Conservation (phyloP, 495 filamentous ascomycete genomes). For the Daldinia bambusicola region DNA sequence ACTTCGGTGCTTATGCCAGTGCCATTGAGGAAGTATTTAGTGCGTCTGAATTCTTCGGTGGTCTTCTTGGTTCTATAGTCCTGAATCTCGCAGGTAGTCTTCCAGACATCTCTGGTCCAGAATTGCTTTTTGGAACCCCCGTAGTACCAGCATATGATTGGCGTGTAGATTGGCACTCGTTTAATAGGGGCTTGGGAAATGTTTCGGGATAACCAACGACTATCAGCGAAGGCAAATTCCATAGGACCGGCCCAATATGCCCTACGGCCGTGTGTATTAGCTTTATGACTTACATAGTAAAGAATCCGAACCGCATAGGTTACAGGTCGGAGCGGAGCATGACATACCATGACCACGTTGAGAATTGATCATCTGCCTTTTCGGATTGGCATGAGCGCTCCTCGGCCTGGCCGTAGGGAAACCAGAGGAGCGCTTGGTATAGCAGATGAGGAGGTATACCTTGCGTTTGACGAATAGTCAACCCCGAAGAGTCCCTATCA, state of each 20-base stretch:
- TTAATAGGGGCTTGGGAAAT: constrained; percentile 19
- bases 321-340: too few relatives aligned
- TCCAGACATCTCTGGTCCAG: constrained; percentile 1
- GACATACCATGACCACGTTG: constrained; percentile 1
- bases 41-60: not conserved
- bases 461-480: constrained; percentile 14
- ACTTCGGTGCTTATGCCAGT: not conserved
- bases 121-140: not conserved
- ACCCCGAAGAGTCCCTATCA: not conserved
- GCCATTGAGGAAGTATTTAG: not conserved
- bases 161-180: not conserved
- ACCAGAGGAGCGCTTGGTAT: constrained; percentile 11
- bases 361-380: not conserved
- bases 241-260: not conserved
- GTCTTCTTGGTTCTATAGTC: not conserved
- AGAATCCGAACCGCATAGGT: not conserved
- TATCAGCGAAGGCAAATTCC: constrained; percentile 18
- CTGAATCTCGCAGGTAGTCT: not conserved
- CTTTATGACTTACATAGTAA: not conserved
- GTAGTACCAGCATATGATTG: constrained; percentile 9
- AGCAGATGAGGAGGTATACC: constrained; percentile 7
- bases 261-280: not conserved
- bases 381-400: constrained; percentile 1
- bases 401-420: not conserved
- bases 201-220: constrained; percentile 9